Conservation (phyloP, 2,329 filamentous ascomycete species). For the Pseudocercospora fuligena region DNA sequence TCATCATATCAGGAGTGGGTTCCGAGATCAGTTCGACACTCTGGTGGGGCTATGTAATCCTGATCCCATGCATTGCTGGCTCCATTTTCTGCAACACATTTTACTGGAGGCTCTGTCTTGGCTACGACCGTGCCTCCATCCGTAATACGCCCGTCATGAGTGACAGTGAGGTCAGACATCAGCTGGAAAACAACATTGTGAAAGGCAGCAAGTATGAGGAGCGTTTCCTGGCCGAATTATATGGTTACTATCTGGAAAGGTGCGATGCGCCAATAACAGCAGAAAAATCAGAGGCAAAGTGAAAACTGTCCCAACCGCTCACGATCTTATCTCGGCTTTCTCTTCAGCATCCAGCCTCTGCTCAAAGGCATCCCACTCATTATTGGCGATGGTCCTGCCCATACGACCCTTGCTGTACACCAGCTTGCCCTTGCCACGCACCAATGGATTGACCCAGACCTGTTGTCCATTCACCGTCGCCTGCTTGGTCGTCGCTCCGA, state of each 20-base stretch:
- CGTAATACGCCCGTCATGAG: neutral
- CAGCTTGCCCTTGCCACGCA: constrained; percentile 20
- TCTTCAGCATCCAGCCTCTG: neutral
- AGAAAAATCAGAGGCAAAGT: neutral
- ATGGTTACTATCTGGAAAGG: constrained; percentile 18
- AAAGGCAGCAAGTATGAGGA: constrained; percentile 10
- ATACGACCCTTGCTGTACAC: constrained; percentile 26
- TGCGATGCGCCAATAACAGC: neutral
- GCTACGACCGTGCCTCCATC: constrained; percentile 18
- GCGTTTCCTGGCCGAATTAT: constrained; percentile 15
- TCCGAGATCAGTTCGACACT: constrained; percentile 56
- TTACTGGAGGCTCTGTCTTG: constrained; percentile 21
- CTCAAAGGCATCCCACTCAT: constrained; percentile 13
- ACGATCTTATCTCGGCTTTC: neutral
- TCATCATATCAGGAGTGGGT: constrained; percentile 55
- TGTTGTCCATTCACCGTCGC: constrained; percentile 17
- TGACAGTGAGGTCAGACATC: neutral
- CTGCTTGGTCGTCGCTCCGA: constrained; percentile 24
- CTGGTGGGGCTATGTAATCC: constrained; percentile 60
- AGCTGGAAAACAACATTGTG: neutral
- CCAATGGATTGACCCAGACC: constrained; percentile 22
- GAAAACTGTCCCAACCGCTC: neutral
- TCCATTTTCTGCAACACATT: constrained; percentile 17
- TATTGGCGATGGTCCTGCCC: constrained; percentile 10
- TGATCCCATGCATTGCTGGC: constrained; percentile 55